phyloP scores from a whole-genome alignment of 108 stramenopile species.

The Bacterosira constricta region DNA sequence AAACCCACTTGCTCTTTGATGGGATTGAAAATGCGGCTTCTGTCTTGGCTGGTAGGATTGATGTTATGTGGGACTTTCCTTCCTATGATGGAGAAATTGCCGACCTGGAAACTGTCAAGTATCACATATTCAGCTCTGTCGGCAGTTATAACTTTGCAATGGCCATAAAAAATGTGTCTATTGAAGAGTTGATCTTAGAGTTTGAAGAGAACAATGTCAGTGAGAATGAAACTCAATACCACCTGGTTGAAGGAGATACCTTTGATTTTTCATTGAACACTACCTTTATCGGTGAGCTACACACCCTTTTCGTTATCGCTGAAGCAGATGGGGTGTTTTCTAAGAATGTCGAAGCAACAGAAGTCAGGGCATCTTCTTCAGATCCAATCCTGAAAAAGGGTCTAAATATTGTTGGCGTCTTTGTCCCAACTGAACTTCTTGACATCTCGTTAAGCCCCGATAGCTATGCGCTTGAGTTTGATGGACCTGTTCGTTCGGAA shows the following conservation, averaged over 20 bases:
- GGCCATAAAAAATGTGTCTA: not conserved
- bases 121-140: not conserved
- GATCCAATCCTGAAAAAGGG: constrained; percentile 1
- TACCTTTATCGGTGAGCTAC: not conserved
- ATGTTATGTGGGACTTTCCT: constrained; percentile 1
- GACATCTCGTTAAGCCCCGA: no score
- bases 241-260: not conserved
- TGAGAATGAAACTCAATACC: not conserved
- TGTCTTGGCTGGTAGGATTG: not conserved
- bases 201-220: not conserved
- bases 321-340: constrained; percentile 12
- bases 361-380: not conserved
- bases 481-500: not conserved
- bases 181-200: not conserved
- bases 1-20: constrained; percentile 1
- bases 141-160: not conserved
- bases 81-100: not conserved
- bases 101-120: not conserved
- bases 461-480: constrained; percentile 5
- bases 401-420: constrained; percentile 4
- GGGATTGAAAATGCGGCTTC: constrained; percentile 7
- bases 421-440: not conserved
- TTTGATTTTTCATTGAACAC: not conserved
- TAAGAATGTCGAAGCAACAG: not conserved
- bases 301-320: constrained; percentile 4